phyloP scores from a whole-genome alignment of 257 asterid species.

The Solanum piurae region DNA sequence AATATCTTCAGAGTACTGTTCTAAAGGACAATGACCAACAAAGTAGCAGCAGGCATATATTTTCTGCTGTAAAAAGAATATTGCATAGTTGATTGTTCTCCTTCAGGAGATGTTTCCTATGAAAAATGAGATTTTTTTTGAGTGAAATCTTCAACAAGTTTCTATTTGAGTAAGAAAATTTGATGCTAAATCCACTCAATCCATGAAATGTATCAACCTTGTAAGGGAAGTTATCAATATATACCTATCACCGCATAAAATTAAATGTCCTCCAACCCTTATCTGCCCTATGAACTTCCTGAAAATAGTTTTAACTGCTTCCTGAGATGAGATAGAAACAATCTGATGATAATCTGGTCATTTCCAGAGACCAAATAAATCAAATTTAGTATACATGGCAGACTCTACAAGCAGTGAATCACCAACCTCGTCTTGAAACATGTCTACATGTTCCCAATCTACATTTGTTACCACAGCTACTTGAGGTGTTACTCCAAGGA shows the following conservation, averaged over 20 bases:
- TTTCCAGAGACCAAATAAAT: not conserved
- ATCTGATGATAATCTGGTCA: not conserved
- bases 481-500: slow-evolving; percentile 23
- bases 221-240: not conserved
- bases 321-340: slow-evolving; percentile 9
- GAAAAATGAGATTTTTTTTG: not conserved
- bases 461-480: slow-evolving; percentile 25
- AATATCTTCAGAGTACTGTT: not conserved
- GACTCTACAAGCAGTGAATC: not conserved
- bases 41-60: not conserved
- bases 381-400: not conserved
- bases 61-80: not conserved
- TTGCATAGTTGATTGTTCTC: not conserved
- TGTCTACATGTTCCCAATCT: slow-evolving; percentile 37
- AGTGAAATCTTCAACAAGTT: not conserved
- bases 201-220: not conserved
- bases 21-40: not conserved
- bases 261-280: slow-evolving; percentile 21
- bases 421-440: slow-evolving; percentile 22
- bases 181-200: not conserved
- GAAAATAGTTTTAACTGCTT: slow-evolving; percentile 17
- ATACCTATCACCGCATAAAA: slow-evolving; percentile 29
- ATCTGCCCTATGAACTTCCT: slow-evolving; percentile 18
- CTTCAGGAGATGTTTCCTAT: not conserved
- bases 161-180: not conserved